Conservation (phyloP, 495 filamentous ascomycete species). For the Penicillium alfredii region DNA sequence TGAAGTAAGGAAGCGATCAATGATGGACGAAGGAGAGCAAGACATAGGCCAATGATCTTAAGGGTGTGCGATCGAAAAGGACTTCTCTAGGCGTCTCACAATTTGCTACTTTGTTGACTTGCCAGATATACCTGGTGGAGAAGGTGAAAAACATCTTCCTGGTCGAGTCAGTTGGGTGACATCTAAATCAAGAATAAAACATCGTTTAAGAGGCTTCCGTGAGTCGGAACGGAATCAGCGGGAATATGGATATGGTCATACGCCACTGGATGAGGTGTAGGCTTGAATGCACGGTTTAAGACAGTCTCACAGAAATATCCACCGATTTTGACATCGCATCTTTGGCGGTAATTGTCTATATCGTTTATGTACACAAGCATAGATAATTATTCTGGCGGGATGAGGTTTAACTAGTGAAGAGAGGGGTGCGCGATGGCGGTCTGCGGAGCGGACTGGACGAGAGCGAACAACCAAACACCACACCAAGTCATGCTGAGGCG, state of each 20-base stretch:
- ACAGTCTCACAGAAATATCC: slow-evolving; percentile 11
- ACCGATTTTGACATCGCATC: slow-evolving; percentile 16
- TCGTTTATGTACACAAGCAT: slow-evolving; percentile 20
- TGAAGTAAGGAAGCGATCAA: too few species aligned
- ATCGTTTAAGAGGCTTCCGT: slow-evolving; percentile 12
- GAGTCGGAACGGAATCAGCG: slow-evolving; percentile 20
- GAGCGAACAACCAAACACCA: too few species aligned
- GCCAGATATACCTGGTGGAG: slow-evolving; percentile 22
- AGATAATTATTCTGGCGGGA: slow-evolving; percentile 9
- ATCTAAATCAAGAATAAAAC: slow-evolving; percentile 23
- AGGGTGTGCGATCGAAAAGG: too few species aligned
- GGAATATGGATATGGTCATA: slow-evolving; percentile 26
- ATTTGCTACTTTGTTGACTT: slow-evolving; percentile 18
- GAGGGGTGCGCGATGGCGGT: too few species aligned
- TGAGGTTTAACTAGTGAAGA: too few species aligned
- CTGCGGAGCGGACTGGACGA: too few species aligned
- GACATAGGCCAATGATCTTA: too few species aligned
- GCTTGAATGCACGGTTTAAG: slow-evolving; percentile 12
- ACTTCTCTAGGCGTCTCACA: slow-evolving; percentile 7
- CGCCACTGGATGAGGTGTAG: slow-evolving; percentile 7
- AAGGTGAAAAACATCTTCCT: slow-evolving; percentile 9
- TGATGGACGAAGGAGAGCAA: too few species aligned
- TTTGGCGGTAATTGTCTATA: slow-evolving; percentile 14
- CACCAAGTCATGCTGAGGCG: too few species aligned
- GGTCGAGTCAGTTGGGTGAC: slow-evolving; percentile 11